Evolutionary conservation across 129 eudicot species (phyloP), one percentile per base, ranked within the genome.

Genomic region (Lactuca sativa): DNA sequence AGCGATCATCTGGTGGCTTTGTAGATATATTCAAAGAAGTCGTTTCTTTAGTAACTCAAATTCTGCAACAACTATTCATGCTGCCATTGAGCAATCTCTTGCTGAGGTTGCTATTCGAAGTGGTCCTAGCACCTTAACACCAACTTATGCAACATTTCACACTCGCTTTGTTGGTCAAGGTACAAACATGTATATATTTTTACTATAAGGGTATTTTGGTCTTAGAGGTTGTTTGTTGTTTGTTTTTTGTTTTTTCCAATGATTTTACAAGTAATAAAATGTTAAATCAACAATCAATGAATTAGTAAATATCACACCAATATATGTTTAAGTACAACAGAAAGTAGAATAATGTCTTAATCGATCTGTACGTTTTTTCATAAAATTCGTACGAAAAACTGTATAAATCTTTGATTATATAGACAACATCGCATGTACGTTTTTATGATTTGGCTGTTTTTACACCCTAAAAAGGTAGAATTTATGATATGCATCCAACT

Each of bases 11-110:
- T 21, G 21, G 36, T 16, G n/a, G 6, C 53, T 16, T 21, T 48
- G 62, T 76, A 90, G 97, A 81, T 92, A 92, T 53, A 82, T 92
- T 34, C 81, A 83, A 81, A 96, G 96, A 4, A 86, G 86, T 56
- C 86, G 86, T 3, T 60, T 86, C 54, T 64, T 89, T 15, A 81
- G 81, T 38, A 74, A 75, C 69, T 73, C 87, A 0, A 54, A 70
- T 51, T 41, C 85, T 17, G 37, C 59, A 54, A 59, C 82, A 59
- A 76, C 44, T 64, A 60, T 74, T 57, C 61, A 70, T 5, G 82
- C 69, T 49, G 66, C 73, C 33, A 40, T 64, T 5, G 82, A 84
- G 14, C 88, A 88, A 62, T 69, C 81, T 68, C 71, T 47, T 59
- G 54, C 84, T 11, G 91, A 86, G 51, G 73, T 57, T 3, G 43